Evolutionary conservation across 441 rosid species (phyloP).

Genomic region (Flueggea neowawraea): DNA sequence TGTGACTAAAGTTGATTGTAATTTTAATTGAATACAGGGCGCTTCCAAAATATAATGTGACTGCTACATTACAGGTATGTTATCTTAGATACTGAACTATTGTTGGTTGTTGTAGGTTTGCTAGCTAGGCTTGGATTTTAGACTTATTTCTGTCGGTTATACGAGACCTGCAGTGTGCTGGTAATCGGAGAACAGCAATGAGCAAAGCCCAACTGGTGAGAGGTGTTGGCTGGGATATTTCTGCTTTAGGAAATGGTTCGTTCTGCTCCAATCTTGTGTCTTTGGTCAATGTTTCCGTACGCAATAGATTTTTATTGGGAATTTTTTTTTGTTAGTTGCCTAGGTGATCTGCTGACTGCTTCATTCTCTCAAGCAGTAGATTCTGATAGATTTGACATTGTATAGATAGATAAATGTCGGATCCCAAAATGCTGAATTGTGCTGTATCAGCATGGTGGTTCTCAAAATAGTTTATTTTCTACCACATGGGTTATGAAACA

Average conservation of each 20-base stretch:
- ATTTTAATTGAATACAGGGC: constrained; percentile 36
- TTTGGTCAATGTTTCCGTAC: too few species aligned
- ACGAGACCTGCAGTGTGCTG: constrained; percentile 72
- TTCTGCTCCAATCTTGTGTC: constrained; percentile 1
- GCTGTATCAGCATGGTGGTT: too few species aligned
- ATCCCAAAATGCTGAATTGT: too few species aligned
- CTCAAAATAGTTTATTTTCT: too few species aligned
- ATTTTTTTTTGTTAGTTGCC: too few species aligned
- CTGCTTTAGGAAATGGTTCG: constrained; percentile 94
- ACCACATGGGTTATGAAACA: neutral
- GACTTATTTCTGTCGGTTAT: constrained; percentile 10
- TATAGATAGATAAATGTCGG: too few species aligned
- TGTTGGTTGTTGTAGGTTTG: neutral
- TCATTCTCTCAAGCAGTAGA: too few species aligned
- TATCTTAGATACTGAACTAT: neutral
- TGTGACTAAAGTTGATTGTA: constrained; percentile 1
- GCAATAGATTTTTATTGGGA: too few species aligned
- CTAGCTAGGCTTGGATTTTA: neutral
- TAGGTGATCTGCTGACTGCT: too few species aligned
- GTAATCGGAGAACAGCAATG: constrained; percentile 99
- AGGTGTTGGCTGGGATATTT: constrained; percentile 98
- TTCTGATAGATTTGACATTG: too few species aligned
- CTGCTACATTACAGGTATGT: constrained; percentile 82
- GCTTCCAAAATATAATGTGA: constrained; percentile 76
- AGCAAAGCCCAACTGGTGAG: constrained; percentile 70